phyloP scores from a whole-genome alignment of 768 basidiomycete species.

The Rhodocollybia butyracea region DNA sequence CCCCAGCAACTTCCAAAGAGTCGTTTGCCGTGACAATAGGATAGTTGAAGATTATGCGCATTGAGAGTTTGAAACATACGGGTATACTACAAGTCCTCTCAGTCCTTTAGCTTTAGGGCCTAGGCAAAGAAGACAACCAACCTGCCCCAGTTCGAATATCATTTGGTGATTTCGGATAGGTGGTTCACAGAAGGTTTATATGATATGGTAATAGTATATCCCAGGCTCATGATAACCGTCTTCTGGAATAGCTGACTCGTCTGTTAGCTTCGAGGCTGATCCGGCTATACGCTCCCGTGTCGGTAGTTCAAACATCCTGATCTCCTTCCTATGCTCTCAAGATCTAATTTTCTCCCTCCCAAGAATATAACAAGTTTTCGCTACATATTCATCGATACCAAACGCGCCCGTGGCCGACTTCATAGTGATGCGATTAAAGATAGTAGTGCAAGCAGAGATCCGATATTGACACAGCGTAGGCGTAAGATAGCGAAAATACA shows the following conservation, averaged over 20 bases:
- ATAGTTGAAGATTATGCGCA: too few relatives aligned
- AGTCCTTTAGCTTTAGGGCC: too few relatives aligned
- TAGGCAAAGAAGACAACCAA: too few relatives aligned
- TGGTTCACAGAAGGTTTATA: slow-evolving; percentile 58
- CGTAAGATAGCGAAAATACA: not conserved
- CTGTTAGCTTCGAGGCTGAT: not conserved
- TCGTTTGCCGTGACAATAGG: too few relatives aligned
- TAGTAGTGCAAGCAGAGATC: not conserved
- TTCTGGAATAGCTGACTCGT: slow-evolving; percentile 32
- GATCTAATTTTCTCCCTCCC: slow-evolving; percentile 61
- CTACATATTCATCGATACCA: slow-evolving; percentile 88
- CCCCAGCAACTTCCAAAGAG: too few relatives aligned
- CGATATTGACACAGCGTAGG: not conserved
- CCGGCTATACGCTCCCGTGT: slow-evolving; percentile 79
- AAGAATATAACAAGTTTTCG: slow-evolving; percentile 71
- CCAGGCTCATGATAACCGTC: slow-evolving; percentile 61
- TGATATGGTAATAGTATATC: too few relatives aligned
- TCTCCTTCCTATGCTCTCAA: slow-evolving; percentile 37
- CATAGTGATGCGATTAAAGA: too few relatives aligned
- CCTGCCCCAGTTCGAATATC: slow-evolving; percentile 89
- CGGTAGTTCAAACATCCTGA: slow-evolving; percentile 36
- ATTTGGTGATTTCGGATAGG: slow-evolving; percentile 72
- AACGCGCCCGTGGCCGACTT: slow-evolving; percentile 85
- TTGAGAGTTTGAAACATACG: too few relatives aligned
- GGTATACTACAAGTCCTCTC: too few relatives aligned